A percentile compares a stretch with the other conserved stretches of the same genome.
phyloP scores from a whole-genome alignment of 78 protist species.

The Paratrimastix pyriformis region DNA sequence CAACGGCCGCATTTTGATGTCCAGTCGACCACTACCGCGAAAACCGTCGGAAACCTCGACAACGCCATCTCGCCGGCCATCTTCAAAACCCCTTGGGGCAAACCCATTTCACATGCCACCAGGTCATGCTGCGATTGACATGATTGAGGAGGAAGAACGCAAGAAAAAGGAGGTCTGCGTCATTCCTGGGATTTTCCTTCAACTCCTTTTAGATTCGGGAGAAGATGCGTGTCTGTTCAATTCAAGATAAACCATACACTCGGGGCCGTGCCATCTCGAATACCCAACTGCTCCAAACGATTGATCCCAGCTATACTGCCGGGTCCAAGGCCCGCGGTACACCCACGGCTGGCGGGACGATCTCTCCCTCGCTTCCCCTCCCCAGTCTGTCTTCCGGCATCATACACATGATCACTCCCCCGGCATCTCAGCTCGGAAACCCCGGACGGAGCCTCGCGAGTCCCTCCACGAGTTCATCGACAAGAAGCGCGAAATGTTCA shows the following conservation, averaged over 20 bases:
- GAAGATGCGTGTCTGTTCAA: neutral
- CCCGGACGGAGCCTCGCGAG: neutral
- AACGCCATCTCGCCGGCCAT: too few species aligned
- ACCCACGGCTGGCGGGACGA: neutral
- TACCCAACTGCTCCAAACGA: neutral
- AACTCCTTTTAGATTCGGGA: neutral
- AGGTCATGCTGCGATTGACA: neutral
- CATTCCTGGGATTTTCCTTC: neutral
- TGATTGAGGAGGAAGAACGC: neutral
- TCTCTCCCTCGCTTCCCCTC: neutral
- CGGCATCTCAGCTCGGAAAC: neutral
- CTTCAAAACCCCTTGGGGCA: too few species aligned
- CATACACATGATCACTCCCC: neutral
- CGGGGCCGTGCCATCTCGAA: neutral
- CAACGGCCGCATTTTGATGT: too few species aligned
- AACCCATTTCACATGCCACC: neutral
- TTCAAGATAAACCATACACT: neutral
- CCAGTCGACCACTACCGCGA: too few species aligned
- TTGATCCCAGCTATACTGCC: conserved; percentile 8
- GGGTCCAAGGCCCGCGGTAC: too few species aligned
- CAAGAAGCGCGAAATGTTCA: conserved; percentile 7
- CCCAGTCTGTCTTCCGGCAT: neutral
- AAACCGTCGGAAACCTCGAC: too few species aligned
- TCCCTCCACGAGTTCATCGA: neutral
- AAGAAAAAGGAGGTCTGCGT: neutral